Evolutionary conservation across 2,329 filamentous ascomycete species (phyloP), one percentile per base, ranked within the genome.

Genomic region (Fusarium irregulare): DNA sequence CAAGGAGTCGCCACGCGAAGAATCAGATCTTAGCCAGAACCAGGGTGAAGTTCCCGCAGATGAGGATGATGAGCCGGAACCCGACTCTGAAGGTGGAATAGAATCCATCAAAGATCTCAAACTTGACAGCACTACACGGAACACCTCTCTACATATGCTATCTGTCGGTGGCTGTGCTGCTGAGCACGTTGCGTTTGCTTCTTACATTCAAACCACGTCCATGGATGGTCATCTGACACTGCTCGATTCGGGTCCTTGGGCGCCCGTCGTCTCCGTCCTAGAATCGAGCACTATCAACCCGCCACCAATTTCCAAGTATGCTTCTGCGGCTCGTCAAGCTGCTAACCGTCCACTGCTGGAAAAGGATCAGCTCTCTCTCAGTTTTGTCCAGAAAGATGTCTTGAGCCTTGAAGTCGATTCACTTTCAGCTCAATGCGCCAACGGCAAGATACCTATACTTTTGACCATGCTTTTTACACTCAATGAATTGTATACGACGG

Each of bases 381-480:
- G 68, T 0, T 88, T 88, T 55, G 66, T 77, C 16, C 84, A 86
- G 66, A 76, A 79, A 10, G 85, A 91, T 75, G 80, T 85, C 8
- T 81, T 91, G 3, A 70, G 73, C 6, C 74, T 89, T 8, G 75
- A 75, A 10, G 65, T 70, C 11, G 69, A 72, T 4, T 72, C 78
- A 6, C 75, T 88, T 30, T 53, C 72, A 0, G 48, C 68, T 4
- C 62, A 82, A 1, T 51, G 83, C 1, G 76, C 76, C 7, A 40
- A 63, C 0, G 76, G 77, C 9, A 42, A 64, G 18, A 44, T 77
- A 2, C 82, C 86, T 12, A 72, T 85, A 6, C 80, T 98, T 1
- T 83, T 97, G 16, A 97, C 94, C 0, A 82, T 98, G 14, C 88
- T 98, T 81, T 99, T 98, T 84, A 98, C 95, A 0, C 87, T 98